Base-by-base conservation (phyloP, 768 basidiomycete genomes). In the Boletus patriciae region DNA sequence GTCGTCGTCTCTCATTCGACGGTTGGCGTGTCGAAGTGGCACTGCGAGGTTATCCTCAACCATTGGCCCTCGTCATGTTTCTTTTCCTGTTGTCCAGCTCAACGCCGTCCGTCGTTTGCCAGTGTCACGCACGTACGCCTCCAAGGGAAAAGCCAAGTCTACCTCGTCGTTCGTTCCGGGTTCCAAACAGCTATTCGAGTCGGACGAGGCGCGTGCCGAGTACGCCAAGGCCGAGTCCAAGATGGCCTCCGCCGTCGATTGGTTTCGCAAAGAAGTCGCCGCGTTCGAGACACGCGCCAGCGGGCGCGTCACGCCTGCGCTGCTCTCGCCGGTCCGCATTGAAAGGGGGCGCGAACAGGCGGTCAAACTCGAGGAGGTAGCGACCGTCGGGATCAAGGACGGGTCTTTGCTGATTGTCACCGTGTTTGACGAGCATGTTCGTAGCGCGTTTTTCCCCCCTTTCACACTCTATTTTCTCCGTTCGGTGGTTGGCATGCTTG, bases 361-460 rank as follows among this genome's bases (percentile, higher is more conserved):
- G 4, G 69, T 77, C 43, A 76, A 70, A 43, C 70, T 94, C 37
- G 85, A 91, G 41, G 87, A 91, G 51, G 67, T 93, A 25, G 87
- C 92, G 1, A 92, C 91, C 0, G 82, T 94, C 19, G 91, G 92
- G 9, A 84, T 94, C 38, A 77, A 86, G 58, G 89, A 94, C 50
- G 92, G 92, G 1, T 81, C 87, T 7, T 80, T 81, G 51, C 73
- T 94, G 54, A 60, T 93, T 25, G 77, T 94, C 12, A 90, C 88
- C 4, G 77, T 90, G 31, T 92, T 90, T 64, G 87, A 93, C 52
- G 87, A 90, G 67, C 75, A 83, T 67, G 92, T 93, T 69, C 76
- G 84, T 73, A 3, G 8, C 15, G 15, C 19, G 13, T 21, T 10
- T 52, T 37, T 37, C 0, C 37, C 50, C 54, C 25, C 33, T 50